Evolutionary conservation across 768 basidiomycete species (phyloP), one percentile per base, ranked within the genome.

Genomic region (Kwoniella botswanensis): DNA sequence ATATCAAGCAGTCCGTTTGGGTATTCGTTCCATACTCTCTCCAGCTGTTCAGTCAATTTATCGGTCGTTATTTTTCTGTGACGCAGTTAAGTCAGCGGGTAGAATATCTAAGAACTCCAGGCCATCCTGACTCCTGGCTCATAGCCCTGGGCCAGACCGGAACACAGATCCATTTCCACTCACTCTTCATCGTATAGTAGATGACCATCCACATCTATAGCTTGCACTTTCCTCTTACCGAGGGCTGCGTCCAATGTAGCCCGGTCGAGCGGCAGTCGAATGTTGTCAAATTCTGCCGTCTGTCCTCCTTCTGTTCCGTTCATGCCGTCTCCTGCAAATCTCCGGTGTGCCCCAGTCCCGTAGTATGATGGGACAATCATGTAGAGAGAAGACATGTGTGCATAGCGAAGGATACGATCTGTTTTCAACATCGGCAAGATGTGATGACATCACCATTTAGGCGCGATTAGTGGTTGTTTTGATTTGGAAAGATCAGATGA

Each of bases 1-100:
- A 81, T 64, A 56, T 81, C 76, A 17, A 77, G 70, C 41, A 80
- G 26, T 6, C 79, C 79, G 46, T 74, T 71, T 1, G 79, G 79
- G 50, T 77, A 76, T 59, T 81, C 80, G 41, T 72, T 72, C 80
- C 80, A 81, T 65, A 81, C 71, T 26, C 78, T 44, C 29, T 72
- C 75, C 3, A 81, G 65, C 41, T 68, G 57, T 43, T 74, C 74
- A 4, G 76, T 74, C 35, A 79, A 63, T 53, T 75, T 71, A 15
- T 70, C 68, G 10, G 66, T 65, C 10, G 76, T 63, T n/a, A 64
- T 68, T 61, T 68, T 73, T 7, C 72, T 77, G 63, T 56, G 24
- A 22, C 15, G 21, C 1, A 24, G 54, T 41, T 35, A 61, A 17
- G 41, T 13, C 24, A 46, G 17, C 24, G 1, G 42, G 22, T 11